Evolutionary conservation across 2,329 filamentous ascomycete species (phyloP).

Genomic region (Pochonia chlamydosporia): DNA sequence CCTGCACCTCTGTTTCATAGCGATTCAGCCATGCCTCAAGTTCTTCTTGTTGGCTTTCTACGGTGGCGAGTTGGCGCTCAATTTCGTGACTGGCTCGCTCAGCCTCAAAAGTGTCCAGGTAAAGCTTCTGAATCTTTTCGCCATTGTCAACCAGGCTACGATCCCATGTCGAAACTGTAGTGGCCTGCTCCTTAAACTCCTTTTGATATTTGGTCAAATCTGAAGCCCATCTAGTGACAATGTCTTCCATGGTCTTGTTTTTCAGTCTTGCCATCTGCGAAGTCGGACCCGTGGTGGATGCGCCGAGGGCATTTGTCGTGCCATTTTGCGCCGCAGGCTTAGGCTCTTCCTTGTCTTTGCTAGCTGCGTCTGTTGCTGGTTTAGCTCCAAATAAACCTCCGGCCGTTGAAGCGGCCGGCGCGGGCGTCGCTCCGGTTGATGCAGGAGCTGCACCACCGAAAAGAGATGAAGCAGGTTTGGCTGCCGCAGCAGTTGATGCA

Average conservation of each 20-base stretch:
- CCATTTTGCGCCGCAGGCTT: constrained; percentile 24
- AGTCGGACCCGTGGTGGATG: constrained; percentile 73
- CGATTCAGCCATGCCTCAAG: constrained; percentile 81
- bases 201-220: constrained; percentile 95
- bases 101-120: constrained; percentile 86
- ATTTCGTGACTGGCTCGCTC: constrained; percentile 91
- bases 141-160: constrained; percentile 87
- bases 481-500: constrained; percentile 8
- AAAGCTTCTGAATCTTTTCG: constrained; percentile 90
- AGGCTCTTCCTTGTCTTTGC: constrained; percentile 18
- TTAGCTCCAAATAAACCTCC: constrained; percentile 28
- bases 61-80: constrained; percentile 80
- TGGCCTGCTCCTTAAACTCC: constrained; percentile 87
- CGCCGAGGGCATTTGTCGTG: constrained; percentile 45
- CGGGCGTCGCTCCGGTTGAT: constrained; percentile 21
- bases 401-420: constrained; percentile 15
- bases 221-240: constrained; percentile 93
- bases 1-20: constrained; percentile 88
- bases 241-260: constrained; percentile 99
- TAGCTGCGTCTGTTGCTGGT: constrained; percentile 21
- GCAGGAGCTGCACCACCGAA: constrained; percentile 20
- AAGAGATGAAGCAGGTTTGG: constrained; percentile 13
- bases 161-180: constrained; percentile 86
- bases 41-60: constrained; percentile 91
- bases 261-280: constrained; percentile 87